These are phyloP conservation scores for Lepiota brunneoincarnata DNA, from an alignment of 768 basidiomycete genomes.

Conservation along the genomic window DNA sequence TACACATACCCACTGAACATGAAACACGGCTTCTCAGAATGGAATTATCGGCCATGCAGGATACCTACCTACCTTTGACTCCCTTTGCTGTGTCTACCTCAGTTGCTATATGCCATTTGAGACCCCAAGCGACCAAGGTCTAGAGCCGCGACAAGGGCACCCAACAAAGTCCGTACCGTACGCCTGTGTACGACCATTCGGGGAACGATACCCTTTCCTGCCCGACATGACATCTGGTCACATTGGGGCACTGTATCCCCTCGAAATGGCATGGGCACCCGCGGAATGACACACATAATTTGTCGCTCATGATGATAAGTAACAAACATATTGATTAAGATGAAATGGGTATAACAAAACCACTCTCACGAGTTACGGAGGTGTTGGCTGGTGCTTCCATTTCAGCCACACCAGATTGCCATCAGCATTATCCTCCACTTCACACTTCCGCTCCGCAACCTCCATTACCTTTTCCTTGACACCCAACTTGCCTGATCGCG, in stretches of 20 bases:
- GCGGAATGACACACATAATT: no score
- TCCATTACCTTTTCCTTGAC: constrained; percentile 77
- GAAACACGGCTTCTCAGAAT: constrained; percentile 11
- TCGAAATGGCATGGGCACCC: no score
- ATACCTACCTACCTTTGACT: not conserved
- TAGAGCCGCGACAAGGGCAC: not conserved
- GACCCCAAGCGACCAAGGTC: not conserved
- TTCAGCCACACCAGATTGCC: constrained; percentile 59
- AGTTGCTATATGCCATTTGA: not conserved
- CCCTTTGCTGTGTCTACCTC: constrained; percentile 7
- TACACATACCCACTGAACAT: constrained; percentile 1
- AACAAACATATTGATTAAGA: not conserved
- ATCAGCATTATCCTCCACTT: constrained; percentile 54
- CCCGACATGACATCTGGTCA: no score
- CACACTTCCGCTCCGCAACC: constrained; percentile 68
- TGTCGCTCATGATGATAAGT: not conserved
- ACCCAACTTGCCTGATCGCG: constrained; percentile 53
- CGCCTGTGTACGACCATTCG: no score
- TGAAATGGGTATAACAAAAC: not conserved
- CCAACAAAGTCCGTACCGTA: no score
- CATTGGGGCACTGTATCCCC: no score
- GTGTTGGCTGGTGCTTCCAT: constrained; percentile 43
- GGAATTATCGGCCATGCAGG: constrained; percentile 1
- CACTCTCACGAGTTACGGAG: not conserved
- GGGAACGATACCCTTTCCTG: no score